Conservation (phyloP, 805 yeast genomes). For the Lipomyces kockii region DNA sequence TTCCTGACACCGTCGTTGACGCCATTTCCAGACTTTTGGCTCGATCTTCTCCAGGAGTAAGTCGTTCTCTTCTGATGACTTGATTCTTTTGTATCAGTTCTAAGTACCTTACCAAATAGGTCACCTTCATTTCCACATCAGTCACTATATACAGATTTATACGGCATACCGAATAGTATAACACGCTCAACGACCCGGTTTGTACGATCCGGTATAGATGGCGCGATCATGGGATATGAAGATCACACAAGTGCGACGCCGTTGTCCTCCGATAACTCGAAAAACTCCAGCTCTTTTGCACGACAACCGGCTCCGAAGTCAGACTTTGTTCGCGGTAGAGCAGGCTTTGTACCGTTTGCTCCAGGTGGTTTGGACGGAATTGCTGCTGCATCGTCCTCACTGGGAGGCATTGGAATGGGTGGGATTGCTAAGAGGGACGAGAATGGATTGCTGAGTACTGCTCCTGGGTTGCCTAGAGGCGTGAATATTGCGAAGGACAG, state of each 20-base stretch:
- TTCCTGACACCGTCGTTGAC: slow-evolving; percentile 67
- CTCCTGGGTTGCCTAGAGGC: slow-evolving; percentile 83
- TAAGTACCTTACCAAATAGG: slow-evolving; percentile 18
- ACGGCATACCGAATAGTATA: slow-evolving; percentile 62
- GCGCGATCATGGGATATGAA: slow-evolving; percentile 62
- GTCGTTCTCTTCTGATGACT: not conserved
- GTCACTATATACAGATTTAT: slow-evolving; percentile 54
- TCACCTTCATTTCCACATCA: slow-evolving; percentile 42
- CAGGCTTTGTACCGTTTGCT: slow-evolving; percentile 81
- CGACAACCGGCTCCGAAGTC: slow-evolving; percentile 62
- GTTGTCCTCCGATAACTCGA: slow-evolving; percentile 57
- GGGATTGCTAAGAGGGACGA: slow-evolving; percentile 63
- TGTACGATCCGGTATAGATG: slow-evolving; percentile 75
- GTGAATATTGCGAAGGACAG: slow-evolving; percentile 26
- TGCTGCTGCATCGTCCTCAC: slow-evolving; percentile 39
- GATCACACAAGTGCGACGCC: slow-evolving; percentile 61
- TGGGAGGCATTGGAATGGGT: slow-evolving; percentile 38
- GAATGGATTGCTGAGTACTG: slow-evolving; percentile 77
- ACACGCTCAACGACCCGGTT: slow-evolving; percentile 69
- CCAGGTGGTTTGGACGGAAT: slow-evolving; percentile 78
- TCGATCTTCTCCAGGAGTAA: slow-evolving; percentile 65
- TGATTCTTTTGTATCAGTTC: not conserved
- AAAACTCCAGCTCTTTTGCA: slow-evolving; percentile 72
- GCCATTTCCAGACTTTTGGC: slow-evolving; percentile 68
- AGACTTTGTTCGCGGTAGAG: slow-evolving; percentile 67